Base-by-base conservation (phyloP, 139 green algal species). In the Microglena sp. region DNA sequence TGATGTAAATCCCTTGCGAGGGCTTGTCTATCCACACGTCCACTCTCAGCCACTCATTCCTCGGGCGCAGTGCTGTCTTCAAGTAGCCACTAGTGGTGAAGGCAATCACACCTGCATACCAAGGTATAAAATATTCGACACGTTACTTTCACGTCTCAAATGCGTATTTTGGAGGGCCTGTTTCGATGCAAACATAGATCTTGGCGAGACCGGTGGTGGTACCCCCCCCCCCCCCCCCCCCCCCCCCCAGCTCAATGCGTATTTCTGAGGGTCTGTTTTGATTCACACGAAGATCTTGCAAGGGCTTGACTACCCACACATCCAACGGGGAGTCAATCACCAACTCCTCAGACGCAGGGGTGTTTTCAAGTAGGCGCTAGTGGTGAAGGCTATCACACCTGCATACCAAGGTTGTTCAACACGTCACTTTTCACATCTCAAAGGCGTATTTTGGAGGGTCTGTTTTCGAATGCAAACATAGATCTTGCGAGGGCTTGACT, bases 31-130 rank as follows among this genome's bases (percentile, higher is more conserved):
- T 32, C 62, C 62, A 68, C 40, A 57, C 30, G 22, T 68, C 62
- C 3, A 68, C 62, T 31, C 31, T 57, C 11, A 45, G n/a, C 62
- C 62, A 68, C 15, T 58, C 4, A 2, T n/a, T 21, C 18, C 62
- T 26, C 5, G 62, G 62, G 33, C 27, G 40, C 44, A 68, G 45
- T 3, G 62, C 40, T 2, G 62, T 68, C 62, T 68, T 68, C 6
- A 68, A 4, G 62, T 68, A 68, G 5, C 62, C 62, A 24, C 59
- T 57, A 5, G 62, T 68, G 62, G 58, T 68, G 62, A 68, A 68
- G 2, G 62, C 62, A 26, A 68, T 68, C 11, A 43, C 40, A 60
- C 28, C 27, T 61, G 54, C 50, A 27, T 58, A 50, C 11, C 40
- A 50, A 50, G 40, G n/a, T n/a, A n/a, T n/a, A n/a, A n/a, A n/a